Evolutionary conservation across 192 early-diverging fungal species (phyloP).

Genomic region (Geosiphon pyriformis): DNA sequence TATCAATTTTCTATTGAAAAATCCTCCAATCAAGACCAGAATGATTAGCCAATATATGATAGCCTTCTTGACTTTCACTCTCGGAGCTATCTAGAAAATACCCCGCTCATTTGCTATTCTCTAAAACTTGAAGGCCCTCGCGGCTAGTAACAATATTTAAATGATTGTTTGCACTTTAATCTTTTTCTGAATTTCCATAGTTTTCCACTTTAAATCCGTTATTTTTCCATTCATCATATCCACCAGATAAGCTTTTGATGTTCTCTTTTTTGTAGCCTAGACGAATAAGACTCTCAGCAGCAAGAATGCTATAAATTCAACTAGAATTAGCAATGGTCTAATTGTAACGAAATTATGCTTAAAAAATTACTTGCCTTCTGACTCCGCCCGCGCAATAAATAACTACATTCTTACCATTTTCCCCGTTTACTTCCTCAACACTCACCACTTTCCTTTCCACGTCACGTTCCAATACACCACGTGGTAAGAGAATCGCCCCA

Average conservation of each 20-base stretch:
- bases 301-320: constrained; percentile 35
- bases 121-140: too few relatives aligned
- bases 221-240: constrained; percentile 47
- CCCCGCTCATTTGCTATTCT: too few relatives aligned
- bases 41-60: too few relatives aligned
- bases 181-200: too few relatives aligned
- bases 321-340: not conserved
- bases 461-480: constrained; percentile 44
- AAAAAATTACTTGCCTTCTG: constrained; percentile 7
- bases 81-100: too few relatives aligned
- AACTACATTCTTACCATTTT: constrained; percentile 39
- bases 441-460: constrained; percentile 39
- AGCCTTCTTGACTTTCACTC: too few relatives aligned
- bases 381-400: constrained; percentile 53
- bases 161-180: too few relatives aligned
- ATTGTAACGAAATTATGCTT: not conserved
- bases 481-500: constrained; percentile 39
- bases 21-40: too few relatives aligned
- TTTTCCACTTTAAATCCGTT: constrained; percentile 40
- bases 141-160: too few relatives aligned
- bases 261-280: constrained; percentile 38
- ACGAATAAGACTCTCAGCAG: constrained; percentile 44
- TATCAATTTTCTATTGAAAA: too few relatives aligned
- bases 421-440: constrained; percentile 35
- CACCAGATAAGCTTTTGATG: constrained; percentile 44